These are phyloP conservation scores for Pichia terricola DNA, from an alignment of 1,139 yeast species.

Conservation along the genomic window DNA sequence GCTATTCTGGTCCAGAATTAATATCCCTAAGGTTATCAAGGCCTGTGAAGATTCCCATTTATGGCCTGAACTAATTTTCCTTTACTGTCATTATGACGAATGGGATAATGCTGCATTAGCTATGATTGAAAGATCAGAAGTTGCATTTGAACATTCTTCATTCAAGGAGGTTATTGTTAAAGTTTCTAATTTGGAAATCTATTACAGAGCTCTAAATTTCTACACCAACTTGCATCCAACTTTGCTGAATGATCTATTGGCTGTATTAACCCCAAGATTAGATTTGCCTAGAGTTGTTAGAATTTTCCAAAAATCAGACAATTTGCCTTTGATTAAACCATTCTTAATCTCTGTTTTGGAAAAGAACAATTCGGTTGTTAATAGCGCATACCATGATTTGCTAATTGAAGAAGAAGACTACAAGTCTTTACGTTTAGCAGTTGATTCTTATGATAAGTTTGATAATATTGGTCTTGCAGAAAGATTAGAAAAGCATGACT, in stretches of 20 bases:
- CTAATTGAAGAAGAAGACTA: constrained; percentile 95
- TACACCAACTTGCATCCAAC: constrained; percentile 91
- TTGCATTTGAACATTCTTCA: constrained; percentile 86
- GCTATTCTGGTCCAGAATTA: constrained; percentile 95
- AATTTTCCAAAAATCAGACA: constrained; percentile 90
- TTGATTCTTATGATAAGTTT: constrained; percentile 83
- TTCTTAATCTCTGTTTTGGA: constrained; percentile 85
- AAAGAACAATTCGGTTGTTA: constrained; percentile 85
- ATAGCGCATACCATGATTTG: constrained; percentile 90
- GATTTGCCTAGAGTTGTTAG: constrained; percentile 94
- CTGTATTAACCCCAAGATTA: constrained; percentile 81
- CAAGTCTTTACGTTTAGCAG: constrained; percentile 77
- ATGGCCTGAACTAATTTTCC: constrained; percentile 93
- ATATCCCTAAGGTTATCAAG: constrained; percentile 92
- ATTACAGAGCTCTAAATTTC: constrained; percentile 93
- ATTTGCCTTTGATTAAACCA: constrained; percentile 91
- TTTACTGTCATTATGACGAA: constrained; percentile 96
- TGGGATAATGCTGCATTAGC: constrained; percentile 98
- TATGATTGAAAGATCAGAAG: constrained; percentile 93
- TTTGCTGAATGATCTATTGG: constrained; percentile 73
- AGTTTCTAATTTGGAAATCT: constrained; percentile 92
- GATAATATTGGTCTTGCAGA: constrained; percentile 89
- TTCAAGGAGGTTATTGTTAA: constrained; percentile 93
- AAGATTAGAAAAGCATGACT: constrained; percentile 83
- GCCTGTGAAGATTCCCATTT: constrained; percentile 92